Conservation (phyloP, 139 green algal species). For the Picochlorum sp. region DNA sequence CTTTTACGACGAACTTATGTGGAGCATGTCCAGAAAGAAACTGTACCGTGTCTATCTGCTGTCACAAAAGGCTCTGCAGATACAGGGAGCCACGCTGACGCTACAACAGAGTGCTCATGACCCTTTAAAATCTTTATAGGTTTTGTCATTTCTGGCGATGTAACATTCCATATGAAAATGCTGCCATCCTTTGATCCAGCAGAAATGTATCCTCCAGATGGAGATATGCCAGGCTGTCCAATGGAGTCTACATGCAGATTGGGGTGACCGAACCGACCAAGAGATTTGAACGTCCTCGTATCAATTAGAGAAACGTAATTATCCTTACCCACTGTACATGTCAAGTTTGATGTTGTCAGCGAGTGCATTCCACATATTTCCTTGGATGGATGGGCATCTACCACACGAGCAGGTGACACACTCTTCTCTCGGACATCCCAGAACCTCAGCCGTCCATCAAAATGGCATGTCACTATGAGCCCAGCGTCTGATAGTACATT, state of each 20-base stretch:
- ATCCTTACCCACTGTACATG: background rate
- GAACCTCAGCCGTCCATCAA: conserved; percentile 3
- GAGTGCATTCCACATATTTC: conserved; percentile 5
- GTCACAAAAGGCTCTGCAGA: background rate
- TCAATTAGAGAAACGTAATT: background rate
- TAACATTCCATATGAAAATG: conserved; percentile 38
- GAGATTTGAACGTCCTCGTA: background rate
- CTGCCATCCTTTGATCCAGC: conserved; percentile 32
- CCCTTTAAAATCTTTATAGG: background rate
- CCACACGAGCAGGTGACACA: background rate
- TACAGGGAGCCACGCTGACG: conserved; percentile 6
- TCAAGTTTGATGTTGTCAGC: background rate
- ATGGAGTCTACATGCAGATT: background rate
- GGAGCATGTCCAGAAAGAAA: conserved; percentile 3
- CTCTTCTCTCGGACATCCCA: conserved; percentile 5
- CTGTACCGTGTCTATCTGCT: background rate
- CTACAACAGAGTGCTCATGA: background rate
- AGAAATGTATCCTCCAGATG: conserved; percentile 22
- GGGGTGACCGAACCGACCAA: background rate
- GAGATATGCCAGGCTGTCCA: conserved; percentile 7
- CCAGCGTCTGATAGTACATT: background rate
- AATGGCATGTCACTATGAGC: conserved; percentile 1
- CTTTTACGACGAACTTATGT: background rate
- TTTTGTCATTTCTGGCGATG: background rate
- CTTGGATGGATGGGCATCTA: background rate